Conservation (phyloP, 1,284 basidiomycete species). For the Athelia sp. region DNA sequence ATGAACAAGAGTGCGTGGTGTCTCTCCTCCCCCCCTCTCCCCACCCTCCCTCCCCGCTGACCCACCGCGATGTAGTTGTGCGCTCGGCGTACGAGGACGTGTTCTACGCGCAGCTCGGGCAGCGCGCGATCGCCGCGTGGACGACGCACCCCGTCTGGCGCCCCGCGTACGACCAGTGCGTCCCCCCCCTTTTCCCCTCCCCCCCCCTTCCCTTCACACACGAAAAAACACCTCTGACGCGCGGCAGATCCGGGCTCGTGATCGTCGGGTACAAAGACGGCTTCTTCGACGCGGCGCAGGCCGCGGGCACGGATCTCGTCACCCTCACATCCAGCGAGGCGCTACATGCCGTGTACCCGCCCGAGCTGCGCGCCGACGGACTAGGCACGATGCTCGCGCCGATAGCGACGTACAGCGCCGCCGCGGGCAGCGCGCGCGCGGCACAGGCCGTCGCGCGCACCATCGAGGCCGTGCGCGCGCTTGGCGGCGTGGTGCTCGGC, state of each 20-base stretch:
- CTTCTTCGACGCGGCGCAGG: slow-evolving; percentile 55
- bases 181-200: slow-evolving; percentile 9
- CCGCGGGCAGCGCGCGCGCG: slow-evolving; percentile 86
- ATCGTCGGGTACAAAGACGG: slow-evolving; percentile 38
- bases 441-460: slow-evolving; percentile 59
- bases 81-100: slow-evolving; percentile 65
- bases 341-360: slow-evolving; percentile 40
- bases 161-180: slow-evolving; percentile 78
- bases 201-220: slow-evolving; percentile 1
- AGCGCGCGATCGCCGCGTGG: slow-evolving; percentile 72
- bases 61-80: slow-evolving; percentile 42
- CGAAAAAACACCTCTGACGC: slow-evolving; percentile 34
- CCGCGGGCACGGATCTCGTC: slow-evolving; percentile 42
- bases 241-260: slow-evolving; percentile 39
- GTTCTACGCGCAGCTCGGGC: slow-evolving; percentile 69
- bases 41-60: neutral
- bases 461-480: slow-evolving; percentile 47
- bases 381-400: slow-evolving; percentile 28
- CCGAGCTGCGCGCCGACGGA: slow-evolving; percentile 16
- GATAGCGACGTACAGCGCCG: slow-evolving; percentile 65
- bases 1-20: slow-evolving; percentile 35
- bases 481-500: slow-evolving; percentile 59
- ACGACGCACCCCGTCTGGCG: slow-evolving; percentile 54
- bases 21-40: neutral
- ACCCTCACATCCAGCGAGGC: slow-evolving; percentile 33